Base-by-base conservation (phyloP, 768 basidiomycete species). In the Hydnomerulius pinastri region DNA sequence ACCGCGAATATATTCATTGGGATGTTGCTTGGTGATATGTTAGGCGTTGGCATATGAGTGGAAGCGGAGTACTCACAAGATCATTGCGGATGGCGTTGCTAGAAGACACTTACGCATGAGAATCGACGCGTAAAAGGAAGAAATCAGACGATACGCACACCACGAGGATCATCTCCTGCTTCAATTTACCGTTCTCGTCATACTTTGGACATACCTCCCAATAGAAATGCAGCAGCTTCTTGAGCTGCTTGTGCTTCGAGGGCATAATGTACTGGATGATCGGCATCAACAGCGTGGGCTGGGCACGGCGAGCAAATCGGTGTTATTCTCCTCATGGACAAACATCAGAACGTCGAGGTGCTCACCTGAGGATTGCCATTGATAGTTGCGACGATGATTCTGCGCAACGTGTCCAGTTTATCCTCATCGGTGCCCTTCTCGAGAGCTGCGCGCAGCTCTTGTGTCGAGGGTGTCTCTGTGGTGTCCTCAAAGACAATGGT, bases 161-260 rank as follows among this genome's bases (percentile, higher is more conserved):
- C 27, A 98, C 96, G 45, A 98, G 82, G 65, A 98, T 98, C 96
- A 98, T 98, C 76, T 99, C 96, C 73, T 98, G 97, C 80, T 96
- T 98, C 58, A 98, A 73, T 73, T 98, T 98, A 43, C 96, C 96
- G 57, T 83, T 86, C 62, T 98, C 96, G 61, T 98, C 96, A 55
- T 95, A 87, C 70, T 98, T 98, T 8, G 96, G 96, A 72, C 95
- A 98, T 18, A 98, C 89, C 73, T 98, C 92, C 91, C 91, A 94
- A 68, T 95, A 94, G 66, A 92, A 93, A 70, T 93, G 92, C 30
- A 98, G 76, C 56, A 97, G 73, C 75, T 98, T 99, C 85, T 99
- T 98, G 66, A 98, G 82, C 52, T 87, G 85, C 76, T 99, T 98
- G 76, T 90, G 94, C 67, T 86, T 85, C 46, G 90, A 91, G 30